Evolutionary conservation across 192 early-diverging fungal genomes (phyloP).

Genomic region (Backusella australiensis): DNA sequence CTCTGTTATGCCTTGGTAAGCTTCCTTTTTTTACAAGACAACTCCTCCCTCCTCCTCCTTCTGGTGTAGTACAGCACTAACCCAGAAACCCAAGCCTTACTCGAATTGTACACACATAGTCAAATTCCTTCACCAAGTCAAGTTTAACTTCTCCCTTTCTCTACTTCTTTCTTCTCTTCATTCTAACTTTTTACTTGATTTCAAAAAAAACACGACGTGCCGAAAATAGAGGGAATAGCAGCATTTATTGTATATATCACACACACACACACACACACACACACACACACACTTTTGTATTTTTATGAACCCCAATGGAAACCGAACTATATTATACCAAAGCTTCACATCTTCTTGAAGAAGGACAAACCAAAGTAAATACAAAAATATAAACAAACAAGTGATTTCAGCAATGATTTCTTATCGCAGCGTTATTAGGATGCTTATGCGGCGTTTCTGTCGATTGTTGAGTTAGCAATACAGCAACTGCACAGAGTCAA

Average conservation of each 20-base stretch:
- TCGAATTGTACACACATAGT: not conserved
- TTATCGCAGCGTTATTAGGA: slow-evolving; percentile 32
- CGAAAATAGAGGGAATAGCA: not conserved
- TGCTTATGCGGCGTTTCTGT: slow-evolving; percentile 50
- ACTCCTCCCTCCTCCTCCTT: not conserved
- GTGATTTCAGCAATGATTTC: not conserved
- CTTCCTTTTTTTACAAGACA: not conserved
- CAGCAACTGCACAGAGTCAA: slow-evolving; percentile 49
- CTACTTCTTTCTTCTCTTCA: slow-evolving; percentile 13
- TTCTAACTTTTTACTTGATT: slow-evolving; percentile 11
- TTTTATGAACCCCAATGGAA: slow-evolving; percentile 12
- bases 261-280: not conserved
- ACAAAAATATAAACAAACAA: not conserved
- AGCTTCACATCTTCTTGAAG: slow-evolving; percentile 39
- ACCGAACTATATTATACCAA: slow-evolving; percentile 1
- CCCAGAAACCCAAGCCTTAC: not conserved
- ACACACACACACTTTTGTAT: not conserved
- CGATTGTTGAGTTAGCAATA: slow-evolving; percentile 41
- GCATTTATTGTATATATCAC: slow-evolving; percentile 5
- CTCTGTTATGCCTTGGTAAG: not conserved
- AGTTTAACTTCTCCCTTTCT: slow-evolving; percentile 2
- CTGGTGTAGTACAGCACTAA: not conserved
- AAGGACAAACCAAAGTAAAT: slow-evolving; percentile 47
- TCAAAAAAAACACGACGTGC: not conserved
- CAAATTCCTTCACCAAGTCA: not conserved